These are phyloP conservation scores for Litsea cubeba DNA, from an alignment of 164 flowering plant species.

Conservation along the genomic window DNA sequence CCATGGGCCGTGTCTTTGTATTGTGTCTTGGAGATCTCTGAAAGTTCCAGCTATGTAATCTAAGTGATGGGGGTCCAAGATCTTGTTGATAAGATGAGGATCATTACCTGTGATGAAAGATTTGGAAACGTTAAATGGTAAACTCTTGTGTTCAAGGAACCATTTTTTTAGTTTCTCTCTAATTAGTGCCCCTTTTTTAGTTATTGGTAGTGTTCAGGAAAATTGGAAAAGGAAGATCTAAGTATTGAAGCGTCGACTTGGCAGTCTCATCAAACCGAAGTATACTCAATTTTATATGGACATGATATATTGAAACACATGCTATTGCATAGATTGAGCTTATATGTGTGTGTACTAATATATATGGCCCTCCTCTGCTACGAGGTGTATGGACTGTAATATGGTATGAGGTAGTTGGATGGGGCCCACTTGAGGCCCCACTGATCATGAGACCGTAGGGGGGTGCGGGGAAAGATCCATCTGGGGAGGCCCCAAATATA, in stretches of 20 bases:
- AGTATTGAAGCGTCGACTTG: background rate
- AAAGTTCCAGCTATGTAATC: conserved; percentile 35
- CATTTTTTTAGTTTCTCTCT: no score
- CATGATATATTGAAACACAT: background rate
- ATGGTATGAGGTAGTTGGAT: no score
- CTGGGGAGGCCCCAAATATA: no score
- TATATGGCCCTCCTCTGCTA: background rate
- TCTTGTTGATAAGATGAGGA: conserved; percentile 49
- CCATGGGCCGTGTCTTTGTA: conserved; percentile 57
- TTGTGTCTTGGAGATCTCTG: conserved; percentile 28
- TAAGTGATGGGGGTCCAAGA: conserved; percentile 48
- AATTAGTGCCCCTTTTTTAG: no score
- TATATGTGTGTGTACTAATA: no score
- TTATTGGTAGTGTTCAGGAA: no score
- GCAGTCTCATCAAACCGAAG: background rate
- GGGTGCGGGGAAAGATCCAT: no score
- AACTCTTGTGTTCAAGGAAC: background rate
- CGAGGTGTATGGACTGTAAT: no score
- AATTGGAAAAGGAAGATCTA: no score
- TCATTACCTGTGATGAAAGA: conserved; percentile 47
- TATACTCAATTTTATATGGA: background rate
- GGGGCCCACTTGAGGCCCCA: no score
- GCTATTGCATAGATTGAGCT: background rate
- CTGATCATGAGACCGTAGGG: no score
- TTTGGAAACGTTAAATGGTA: background rate